A percentile compares a stretch with the other conserved stretches of the same genome.
These are phyloP conservation scores for Cercis canadensis DNA, from an alignment of 306 rosid genomes.

Conservation along the genomic window DNA sequence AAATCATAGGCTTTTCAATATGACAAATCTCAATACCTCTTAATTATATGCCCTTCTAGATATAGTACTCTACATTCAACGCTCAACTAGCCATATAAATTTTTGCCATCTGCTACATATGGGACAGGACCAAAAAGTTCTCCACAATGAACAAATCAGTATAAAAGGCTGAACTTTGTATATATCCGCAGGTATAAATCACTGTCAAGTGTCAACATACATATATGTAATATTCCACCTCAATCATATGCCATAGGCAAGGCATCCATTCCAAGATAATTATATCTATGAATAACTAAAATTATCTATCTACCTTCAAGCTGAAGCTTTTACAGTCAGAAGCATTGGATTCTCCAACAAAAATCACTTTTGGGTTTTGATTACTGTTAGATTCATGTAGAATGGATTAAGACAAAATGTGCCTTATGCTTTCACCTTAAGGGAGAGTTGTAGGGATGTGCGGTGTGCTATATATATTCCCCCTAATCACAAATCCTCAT, in stretches of 20 bases:
- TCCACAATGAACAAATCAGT: constrained; percentile 33
- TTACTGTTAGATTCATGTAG: constrained; percentile 55
- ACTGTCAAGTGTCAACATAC: constrained; percentile 36
- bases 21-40: neutral
- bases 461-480: constrained; percentile 48
- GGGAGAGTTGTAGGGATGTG: constrained; percentile 37
- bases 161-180: constrained; percentile 27
- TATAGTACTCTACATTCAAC: constrained; percentile 2
- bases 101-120: constrained; percentile 21
- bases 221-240: constrained; percentile 37
- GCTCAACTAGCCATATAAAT: constrained; percentile 11
- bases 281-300: constrained; percentile 14
- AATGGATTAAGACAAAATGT: constrained; percentile 70
- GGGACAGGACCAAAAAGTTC: constrained; percentile 34
- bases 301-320: constrained; percentile 55
- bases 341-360: constrained; percentile 82
- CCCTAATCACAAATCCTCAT: constrained; percentile 39
- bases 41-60: constrained; percentile 20
- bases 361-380: constrained; percentile 41
- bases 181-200: constrained; percentile 39
- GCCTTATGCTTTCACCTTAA: constrained; percentile 55
- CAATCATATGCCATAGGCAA: constrained; percentile 49
- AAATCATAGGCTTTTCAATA: neutral
- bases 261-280: constrained; percentile 45
- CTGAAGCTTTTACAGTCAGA: constrained; percentile 60